Percentiles rank a stretch among this genome's conserved stretches.
Evolutionary conservation across 768 basidiomycete genomes (phyloP).

Genomic region (Termitomyces sp.): DNA sequence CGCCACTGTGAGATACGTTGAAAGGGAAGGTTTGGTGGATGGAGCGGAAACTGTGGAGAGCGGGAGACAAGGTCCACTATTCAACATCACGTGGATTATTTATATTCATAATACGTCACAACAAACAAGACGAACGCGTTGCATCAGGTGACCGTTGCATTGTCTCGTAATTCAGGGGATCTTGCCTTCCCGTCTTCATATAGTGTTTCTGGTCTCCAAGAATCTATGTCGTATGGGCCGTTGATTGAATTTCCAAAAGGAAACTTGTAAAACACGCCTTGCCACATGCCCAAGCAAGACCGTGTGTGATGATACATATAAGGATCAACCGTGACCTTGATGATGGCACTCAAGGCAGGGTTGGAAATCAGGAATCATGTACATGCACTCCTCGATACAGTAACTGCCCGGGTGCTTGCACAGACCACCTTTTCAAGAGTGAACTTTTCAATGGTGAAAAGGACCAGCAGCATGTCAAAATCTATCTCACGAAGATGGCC

Average conservation of each 20-base stretch:
- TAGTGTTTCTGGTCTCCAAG: no score
- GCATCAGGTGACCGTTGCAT: no score
- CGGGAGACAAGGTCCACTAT: slow-evolving; percentile 16
- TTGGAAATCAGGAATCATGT: background rate
- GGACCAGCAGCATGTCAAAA: no score
- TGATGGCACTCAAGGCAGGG: background rate
- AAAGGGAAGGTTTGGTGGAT: slow-evolving; percentile 5
- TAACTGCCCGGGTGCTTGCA: background rate
- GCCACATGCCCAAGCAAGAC: background rate
- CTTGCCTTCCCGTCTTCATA: background rate
- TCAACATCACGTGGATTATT: slow-evolving; percentile 27
- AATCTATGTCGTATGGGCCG: background rate
- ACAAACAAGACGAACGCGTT: no score
- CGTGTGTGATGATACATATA: no score
- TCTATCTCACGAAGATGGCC: background rate
- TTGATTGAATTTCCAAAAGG: no score
- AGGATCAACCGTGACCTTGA: no score
- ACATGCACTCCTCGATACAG: background rate
- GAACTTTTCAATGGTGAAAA: no score
- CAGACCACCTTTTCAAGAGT: no score
- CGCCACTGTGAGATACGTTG: slow-evolving; percentile 20
- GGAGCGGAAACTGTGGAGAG: slow-evolving; percentile 21
- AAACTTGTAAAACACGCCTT: background rate
- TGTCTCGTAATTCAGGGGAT: no score
- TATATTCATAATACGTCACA: no score